Percentiles rank a stretch among this genome's conserved stretches.
These are phyloP conservation scores for Euphorbia tirucalli DNA, from an alignment of 345 rosid species.

Conservation along the genomic window DNA sequence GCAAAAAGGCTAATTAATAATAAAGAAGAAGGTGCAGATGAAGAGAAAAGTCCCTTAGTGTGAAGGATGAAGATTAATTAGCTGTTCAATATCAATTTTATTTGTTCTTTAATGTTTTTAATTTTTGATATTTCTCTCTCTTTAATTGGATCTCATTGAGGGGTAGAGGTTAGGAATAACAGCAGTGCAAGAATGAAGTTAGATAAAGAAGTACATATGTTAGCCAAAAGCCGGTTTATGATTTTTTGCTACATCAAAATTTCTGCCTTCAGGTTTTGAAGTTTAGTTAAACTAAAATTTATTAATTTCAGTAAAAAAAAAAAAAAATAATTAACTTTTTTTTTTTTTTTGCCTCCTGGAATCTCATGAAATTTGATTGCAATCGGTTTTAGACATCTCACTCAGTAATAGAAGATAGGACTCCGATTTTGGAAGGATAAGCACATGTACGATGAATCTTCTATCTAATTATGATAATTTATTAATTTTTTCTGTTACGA, in stretches of 20 bases:
- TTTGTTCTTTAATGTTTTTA: not conserved
- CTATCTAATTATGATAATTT: too few species aligned
- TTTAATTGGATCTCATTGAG: not conserved
- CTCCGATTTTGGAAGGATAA: too few species aligned
- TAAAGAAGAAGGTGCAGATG: slow-evolving; percentile 34
- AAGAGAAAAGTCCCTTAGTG: slow-evolving; percentile 55
- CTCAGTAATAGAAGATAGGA: too few species aligned
- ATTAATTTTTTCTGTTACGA: too few species aligned
- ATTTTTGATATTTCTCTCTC: not conserved
- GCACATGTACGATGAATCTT: too few species aligned
- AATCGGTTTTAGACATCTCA: too few species aligned
- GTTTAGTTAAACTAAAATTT: not conserved
- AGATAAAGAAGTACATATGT: not conserved
- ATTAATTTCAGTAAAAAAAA: too few species aligned
- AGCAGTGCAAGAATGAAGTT: not conserved
- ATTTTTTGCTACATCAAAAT: not conserved
- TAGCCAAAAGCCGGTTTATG: slow-evolving; percentile 9
- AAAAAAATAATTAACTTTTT: too few species aligned
- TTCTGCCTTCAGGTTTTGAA: not conserved
- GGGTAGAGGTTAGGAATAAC: not conserved
- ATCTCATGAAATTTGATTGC: too few species aligned
- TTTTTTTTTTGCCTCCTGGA: too few species aligned
- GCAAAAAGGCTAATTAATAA: slow-evolving; percentile 18
- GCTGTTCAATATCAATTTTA: not conserved
- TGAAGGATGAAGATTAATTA: too few species aligned